These are phyloP conservation scores for Cordyceps sp. DNA, from an alignment of 2,329 filamentous ascomycete species.

Conservation along the genomic window DNA sequence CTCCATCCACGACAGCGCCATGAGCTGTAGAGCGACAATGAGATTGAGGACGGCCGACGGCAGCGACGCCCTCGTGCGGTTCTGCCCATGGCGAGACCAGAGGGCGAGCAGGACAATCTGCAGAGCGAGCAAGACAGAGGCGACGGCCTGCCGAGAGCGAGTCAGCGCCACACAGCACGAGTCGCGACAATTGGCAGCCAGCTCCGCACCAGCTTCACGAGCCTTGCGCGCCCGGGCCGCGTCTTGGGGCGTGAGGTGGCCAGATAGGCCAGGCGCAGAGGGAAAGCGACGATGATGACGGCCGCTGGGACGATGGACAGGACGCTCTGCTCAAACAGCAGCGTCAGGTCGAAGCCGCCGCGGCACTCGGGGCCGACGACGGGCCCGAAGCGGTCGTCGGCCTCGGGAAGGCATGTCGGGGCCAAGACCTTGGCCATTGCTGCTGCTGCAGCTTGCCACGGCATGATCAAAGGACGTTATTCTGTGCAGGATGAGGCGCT, in stretches of 20 bases:
- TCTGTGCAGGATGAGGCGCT: no score
- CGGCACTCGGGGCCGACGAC: background rate
- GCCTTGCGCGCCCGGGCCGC: background rate
- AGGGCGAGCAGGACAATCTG: slow-evolving; percentile 2
- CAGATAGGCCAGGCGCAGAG: slow-evolving; percentile 1
- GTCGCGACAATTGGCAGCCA: background rate
- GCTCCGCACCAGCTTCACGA: background rate
- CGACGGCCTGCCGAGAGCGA: background rate
- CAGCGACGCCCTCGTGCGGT: slow-evolving; percentile 2
- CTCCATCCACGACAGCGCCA: slow-evolving; percentile 13
- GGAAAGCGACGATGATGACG: slow-evolving; percentile 1
- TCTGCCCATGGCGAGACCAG: background rate
- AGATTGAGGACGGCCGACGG: slow-evolving; percentile 4
- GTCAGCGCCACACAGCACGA: background rate
- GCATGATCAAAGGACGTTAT: no score
- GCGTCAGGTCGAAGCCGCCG: slow-evolving; percentile 4
- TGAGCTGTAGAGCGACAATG: slow-evolving; percentile 9
- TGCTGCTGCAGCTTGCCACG: background rate
- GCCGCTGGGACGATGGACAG: slow-evolving; percentile 3
- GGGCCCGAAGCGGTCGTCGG: slow-evolving; percentile 3
- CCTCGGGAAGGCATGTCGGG: background rate
- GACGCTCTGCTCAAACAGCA: slow-evolving; percentile 5
- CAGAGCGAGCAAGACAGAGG: background rate
- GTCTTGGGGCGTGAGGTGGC: background rate
- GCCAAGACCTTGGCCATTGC: background rate